These are phyloP conservation scores for Nitzschia putrida DNA, from an alignment of 108 stramenopile genomes.

Conservation along the genomic window DNA sequence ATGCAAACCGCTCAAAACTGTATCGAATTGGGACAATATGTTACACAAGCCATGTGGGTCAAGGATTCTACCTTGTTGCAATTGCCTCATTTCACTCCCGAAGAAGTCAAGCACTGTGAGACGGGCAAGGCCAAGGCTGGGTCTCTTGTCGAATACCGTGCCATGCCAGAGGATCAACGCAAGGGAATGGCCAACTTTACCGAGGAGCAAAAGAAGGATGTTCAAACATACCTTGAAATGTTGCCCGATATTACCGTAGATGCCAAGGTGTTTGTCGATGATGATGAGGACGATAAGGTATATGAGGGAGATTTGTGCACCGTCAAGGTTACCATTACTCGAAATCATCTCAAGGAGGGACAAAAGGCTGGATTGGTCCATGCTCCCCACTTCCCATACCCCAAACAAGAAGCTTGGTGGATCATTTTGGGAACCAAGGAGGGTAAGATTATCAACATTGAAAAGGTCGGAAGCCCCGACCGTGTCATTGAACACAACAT, in stretches of 20 bases:
- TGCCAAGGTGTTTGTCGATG: conserved; percentile 91
- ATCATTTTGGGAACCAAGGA: conserved; percentile 89
- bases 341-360: conserved; percentile 87
- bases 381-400: conserved; percentile 89
- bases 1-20: conserved; percentile 82
- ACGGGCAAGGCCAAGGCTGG: conserved; percentile 58
- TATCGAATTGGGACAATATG: conserved; percentile 89
- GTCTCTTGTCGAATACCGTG: conserved; percentile 74
- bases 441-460: conserved; percentile 91
- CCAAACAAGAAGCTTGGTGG: conserved; percentile 95
- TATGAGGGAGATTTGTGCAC: conserved; percentile 97
- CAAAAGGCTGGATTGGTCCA: conserved; percentile 89
- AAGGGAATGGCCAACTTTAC: conserved; percentile 85
- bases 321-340: conserved; percentile 83
- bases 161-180: conserved; percentile 70
- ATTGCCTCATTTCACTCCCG: conserved; percentile 87
- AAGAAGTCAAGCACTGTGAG: conserved; percentile 73
- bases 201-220: conserved; percentile 83
- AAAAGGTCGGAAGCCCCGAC: conserved; percentile 76
- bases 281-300: conserved; percentile 93
- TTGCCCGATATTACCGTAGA: conserved; percentile 82
- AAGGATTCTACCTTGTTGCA: conserved; percentile 86
- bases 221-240: conserved; percentile 71
- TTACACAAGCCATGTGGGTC: conserved; percentile 92
- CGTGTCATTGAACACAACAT: conserved; percentile 87